These are phyloP conservation scores for Arabis alpina DNA, from an alignment of 345 rosid genomes.

Conservation along the genomic window DNA sequence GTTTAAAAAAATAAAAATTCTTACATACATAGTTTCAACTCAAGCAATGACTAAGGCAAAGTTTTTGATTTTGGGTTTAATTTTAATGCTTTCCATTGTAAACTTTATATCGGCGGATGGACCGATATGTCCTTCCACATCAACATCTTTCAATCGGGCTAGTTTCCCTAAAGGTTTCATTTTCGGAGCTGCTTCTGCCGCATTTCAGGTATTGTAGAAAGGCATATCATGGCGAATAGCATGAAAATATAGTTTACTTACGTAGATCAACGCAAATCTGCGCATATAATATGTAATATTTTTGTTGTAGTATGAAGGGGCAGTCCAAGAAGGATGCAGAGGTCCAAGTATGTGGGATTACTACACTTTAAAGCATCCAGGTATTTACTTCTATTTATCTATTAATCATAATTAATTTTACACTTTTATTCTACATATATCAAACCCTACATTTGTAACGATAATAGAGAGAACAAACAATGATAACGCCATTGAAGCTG, in stretches of 20 bases:
- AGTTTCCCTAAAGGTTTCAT: conserved; percentile 28
- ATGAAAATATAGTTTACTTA: too few relatives aligned
- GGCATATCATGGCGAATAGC: too few relatives aligned
- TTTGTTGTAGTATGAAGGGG: conserved; percentile 35
- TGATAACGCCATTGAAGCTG: conserved; percentile 15
- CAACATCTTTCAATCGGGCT: conserved; percentile 19
- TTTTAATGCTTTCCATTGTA: conserved; percentile 1
- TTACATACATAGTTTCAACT: background rate
- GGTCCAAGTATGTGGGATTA: conserved; percentile 44
- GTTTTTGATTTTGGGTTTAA: background rate
- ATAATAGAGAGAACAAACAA: conserved; percentile 20
- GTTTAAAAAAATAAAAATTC: too few relatives aligned
- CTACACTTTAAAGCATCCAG: conserved; percentile 27
- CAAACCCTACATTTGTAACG: background rate
- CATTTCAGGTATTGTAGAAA: conserved; percentile 36
- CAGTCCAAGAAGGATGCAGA: conserved; percentile 20
- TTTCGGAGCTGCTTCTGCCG: conserved; percentile 35
- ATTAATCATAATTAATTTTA: background rate
- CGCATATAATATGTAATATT: background rate
- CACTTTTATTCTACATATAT: background rate
- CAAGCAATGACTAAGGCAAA: conserved; percentile 6
- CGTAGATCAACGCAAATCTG: too few relatives aligned
- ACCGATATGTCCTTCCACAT: conserved; percentile 10
- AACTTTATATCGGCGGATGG: background rate
- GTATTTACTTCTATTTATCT: background rate